Percentiles rank a stretch among this genome's conserved stretches.
Evolutionary conservation across 225 moss, liverwort and hornwort genomes (phyloP).

Genomic region (Pseudoscleropodium purum): DNA sequence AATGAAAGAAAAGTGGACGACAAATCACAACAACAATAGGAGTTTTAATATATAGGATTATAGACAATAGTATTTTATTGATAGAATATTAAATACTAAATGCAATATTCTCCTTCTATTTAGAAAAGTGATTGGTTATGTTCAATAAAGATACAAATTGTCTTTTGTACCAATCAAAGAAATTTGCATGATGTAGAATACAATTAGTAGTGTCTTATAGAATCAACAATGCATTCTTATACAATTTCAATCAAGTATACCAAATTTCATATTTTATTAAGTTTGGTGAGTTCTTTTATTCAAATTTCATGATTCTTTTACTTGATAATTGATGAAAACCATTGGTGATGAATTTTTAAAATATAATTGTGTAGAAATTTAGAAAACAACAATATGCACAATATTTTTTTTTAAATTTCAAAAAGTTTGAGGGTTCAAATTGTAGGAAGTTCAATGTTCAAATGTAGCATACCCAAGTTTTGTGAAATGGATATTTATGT

Average conservation of each 20-base stretch:
- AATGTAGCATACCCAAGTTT: not conserved
- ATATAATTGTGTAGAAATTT: not conserved
- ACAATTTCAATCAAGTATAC: not conserved
- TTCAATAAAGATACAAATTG: not conserved
- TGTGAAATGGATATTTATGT: not conserved
- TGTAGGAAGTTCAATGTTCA: not conserved
- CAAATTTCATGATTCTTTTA: not conserved
- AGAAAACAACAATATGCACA: not conserved
- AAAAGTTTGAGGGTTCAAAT: accelerated
- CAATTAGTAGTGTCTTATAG: not conserved
- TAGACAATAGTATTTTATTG: not conserved
- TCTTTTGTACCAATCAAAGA: not conserved
- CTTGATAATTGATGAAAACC: too few species aligned
- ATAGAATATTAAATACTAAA: not conserved
- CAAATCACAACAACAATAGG: not conserved
- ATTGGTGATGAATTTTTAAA: not conserved
- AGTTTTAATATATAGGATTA: not conserved
- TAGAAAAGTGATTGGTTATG: not conserved
- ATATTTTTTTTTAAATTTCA: not conserved
- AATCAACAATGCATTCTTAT: not conserved
- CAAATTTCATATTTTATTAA: not conserved
- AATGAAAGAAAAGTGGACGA: not conserved
- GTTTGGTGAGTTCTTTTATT: not conserved
- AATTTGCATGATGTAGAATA: not conserved
- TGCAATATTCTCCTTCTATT: not conserved